Base-by-base conservation (phyloP, 805 yeast species). In the Barnettozyma sucrosica region DNA sequence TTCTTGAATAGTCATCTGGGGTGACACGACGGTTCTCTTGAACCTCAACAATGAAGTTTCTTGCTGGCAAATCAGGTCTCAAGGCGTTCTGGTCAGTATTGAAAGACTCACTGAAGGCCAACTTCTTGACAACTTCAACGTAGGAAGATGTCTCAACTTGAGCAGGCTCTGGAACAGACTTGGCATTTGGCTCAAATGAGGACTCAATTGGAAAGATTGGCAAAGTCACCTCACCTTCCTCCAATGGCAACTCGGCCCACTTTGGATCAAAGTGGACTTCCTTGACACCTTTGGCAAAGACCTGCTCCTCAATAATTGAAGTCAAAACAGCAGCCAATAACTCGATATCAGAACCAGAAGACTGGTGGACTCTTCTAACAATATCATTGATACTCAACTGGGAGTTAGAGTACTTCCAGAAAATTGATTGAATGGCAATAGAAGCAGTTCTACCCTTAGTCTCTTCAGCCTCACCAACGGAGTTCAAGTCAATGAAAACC, bases 21-120 rank as follows among this genome's bases (percentile, higher is more conserved):
- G 98, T 92, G 52, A 92, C 84, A 60, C 98, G 80, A 71, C 81
- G 84, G 74, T 90, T 90, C 64, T 86, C 93, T 66, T 89, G 85
- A 46, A 92, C 97, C 66, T 84, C 88, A 48, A 89, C 95, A 44
- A 89, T 77, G 61, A 81, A 89, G 70, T 86, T 89, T 64, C 83
- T 74, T 44, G 85, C 84, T 20, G 97, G 89, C 52, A 88, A 72
- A 58, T 92, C 98, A 24, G 98, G 98, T 70, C 97, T 84, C 62
- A 92, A 74, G 8, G 74, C 70, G 41, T 71, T 64, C 8, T 41
- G 44, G n/a, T 66, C 55, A 42, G 80, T 71, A 16, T 68, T 72
- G 60, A 71, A 92, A 7, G 96, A 90, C 66, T 92, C 97, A 45
- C 77, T 75, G 78, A 92, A 92, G 14, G 86, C 76, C 49, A 90